Base-by-base conservation (phyloP, 495 filamentous ascomycete species). In the Tetracladium setigerum region DNA sequence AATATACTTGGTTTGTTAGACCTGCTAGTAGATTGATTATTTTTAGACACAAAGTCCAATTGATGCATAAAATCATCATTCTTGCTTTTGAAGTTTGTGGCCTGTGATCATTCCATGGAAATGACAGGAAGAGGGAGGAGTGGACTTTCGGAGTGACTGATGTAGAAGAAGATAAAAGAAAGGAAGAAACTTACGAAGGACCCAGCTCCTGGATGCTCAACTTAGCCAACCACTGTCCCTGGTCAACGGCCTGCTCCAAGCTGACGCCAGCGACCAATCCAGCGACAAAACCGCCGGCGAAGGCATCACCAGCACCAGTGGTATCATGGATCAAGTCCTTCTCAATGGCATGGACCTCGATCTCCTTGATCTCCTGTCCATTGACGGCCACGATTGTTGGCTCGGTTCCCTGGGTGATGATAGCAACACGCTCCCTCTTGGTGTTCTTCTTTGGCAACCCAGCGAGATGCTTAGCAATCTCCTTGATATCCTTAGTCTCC, bases 231-330 rank as follows among this genome's bases (percentile, higher is more conserved):
- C 92, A 98, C 64, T 95, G 87, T 39, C 94, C 92, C 74, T 90
- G 83, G 61, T 96, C 83, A 39, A 97, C 68, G 55, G 73, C 76
- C 48, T 81, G 75, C 41, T 83, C 82, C 11, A 98, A 69, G 35
- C 79, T 63, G 70, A 89, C 84, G 61, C 86, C 89, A 62, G 86
- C 73, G 38, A 95, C 87, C 49, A 98, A 69, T 55, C 89, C 92
- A 39, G 91, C 91, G 38, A 81, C 69, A 69, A 98, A 90, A 50
- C 92, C 92, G 62, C 90, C 92, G 44, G 90, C 90, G 59, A 97
- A 98, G 30, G 94, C 92, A 66, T 98, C 92, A 66, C 89, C 92
- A 49, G 92, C 92, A 61, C 92, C 92, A 62, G 89, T 99, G 58
- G 92, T 97, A 69, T 99, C 92, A 61, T 79, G 81, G 63, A 98